These are phyloP conservation scores for Sclerotinia borealis DNA, from an alignment of 2,329 filamentous ascomycete species.

Conservation along the genomic window DNA sequence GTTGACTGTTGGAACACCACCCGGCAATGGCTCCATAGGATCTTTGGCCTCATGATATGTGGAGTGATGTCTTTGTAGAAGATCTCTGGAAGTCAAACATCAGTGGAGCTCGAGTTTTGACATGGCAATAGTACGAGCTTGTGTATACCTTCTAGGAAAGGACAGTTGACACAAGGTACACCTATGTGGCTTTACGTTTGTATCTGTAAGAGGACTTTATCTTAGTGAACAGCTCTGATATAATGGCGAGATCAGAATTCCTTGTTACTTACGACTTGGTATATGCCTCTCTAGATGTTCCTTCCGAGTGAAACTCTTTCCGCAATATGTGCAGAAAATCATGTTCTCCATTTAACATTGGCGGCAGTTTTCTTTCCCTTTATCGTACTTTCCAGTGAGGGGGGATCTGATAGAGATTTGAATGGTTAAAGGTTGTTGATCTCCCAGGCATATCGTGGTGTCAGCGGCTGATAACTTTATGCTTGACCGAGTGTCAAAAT, in stretches of 20 bases:
- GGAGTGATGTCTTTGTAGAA: constrained; percentile 45
- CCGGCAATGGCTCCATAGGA: constrained; percentile 39
- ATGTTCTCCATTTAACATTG: constrained; percentile 24
- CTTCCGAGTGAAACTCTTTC: constrained; percentile 49
- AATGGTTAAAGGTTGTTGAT: background rate
- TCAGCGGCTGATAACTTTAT: background rate
- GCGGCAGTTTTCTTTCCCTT: background rate
- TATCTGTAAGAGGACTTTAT: constrained; percentile 36
- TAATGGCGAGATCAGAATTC: background rate
- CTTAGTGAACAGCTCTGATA: background rate
- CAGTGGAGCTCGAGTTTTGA: constrained; percentile 15
- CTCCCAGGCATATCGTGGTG: background rate
- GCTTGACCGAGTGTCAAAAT: background rate
- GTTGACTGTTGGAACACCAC: constrained; percentile 38
- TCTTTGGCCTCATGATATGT: constrained; percentile 47
- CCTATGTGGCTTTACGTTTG: constrained; percentile 48
- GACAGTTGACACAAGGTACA: constrained; percentile 45
- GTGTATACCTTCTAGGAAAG: constrained; percentile 43
- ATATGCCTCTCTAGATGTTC: constrained; percentile 52
- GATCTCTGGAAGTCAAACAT: constrained; percentile 36
- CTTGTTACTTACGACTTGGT: constrained; percentile 41
- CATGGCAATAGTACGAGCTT: background rate
- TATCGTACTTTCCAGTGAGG: constrained; percentile 9
- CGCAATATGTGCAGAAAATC: constrained; percentile 49
- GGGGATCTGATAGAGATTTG: constrained; percentile 2